Percentiles rank a stretch among this genome's conserved stretches.
These are phyloP conservation scores for Mallotus nudiflorus DNA, from an alignment of 345 rosid genomes.

Conservation along the genomic window DNA sequence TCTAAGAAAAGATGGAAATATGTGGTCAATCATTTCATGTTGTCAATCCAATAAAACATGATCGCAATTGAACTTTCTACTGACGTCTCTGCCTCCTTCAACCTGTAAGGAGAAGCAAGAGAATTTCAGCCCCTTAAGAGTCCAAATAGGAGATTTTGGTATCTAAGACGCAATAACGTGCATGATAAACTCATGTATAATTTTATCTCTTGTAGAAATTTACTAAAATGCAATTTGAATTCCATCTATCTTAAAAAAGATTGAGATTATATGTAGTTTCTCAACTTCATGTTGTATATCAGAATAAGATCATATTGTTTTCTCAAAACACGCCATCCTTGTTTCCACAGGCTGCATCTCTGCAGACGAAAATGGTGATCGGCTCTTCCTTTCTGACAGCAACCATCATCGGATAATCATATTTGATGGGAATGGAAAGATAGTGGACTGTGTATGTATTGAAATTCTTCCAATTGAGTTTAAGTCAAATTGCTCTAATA, in stretches of 20 bases:
- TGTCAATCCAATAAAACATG: no score
- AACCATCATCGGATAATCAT: constrained; percentile 90
- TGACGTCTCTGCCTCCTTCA: no score
- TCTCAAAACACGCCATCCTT: constrained; percentile 16
- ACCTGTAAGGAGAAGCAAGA: no score
- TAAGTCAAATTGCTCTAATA: not conserved
- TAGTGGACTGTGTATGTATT: constrained; percentile 80
- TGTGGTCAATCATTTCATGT: no score
- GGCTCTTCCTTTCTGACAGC: constrained; percentile 83
- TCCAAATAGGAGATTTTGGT: no score
- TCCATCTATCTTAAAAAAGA: not conserved
- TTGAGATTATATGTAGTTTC: not conserved
- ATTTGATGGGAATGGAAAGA: constrained; percentile 54
- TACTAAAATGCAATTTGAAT: not conserved
- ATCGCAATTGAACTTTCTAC: no score
- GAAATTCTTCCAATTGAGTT: not conserved
- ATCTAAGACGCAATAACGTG: not conserved
- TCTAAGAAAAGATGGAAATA: no score
- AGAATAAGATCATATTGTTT: not conserved
- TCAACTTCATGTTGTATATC: constrained; percentile 3
- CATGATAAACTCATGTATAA: not conserved
- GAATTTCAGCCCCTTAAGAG: no score
- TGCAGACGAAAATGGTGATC: constrained; percentile 64
- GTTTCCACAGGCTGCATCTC: constrained; percentile 66
- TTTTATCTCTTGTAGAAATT: not conserved